Evolutionary conservation across 805 yeast genomes (phyloP).

Genomic region (Candida adriatica): DNA sequence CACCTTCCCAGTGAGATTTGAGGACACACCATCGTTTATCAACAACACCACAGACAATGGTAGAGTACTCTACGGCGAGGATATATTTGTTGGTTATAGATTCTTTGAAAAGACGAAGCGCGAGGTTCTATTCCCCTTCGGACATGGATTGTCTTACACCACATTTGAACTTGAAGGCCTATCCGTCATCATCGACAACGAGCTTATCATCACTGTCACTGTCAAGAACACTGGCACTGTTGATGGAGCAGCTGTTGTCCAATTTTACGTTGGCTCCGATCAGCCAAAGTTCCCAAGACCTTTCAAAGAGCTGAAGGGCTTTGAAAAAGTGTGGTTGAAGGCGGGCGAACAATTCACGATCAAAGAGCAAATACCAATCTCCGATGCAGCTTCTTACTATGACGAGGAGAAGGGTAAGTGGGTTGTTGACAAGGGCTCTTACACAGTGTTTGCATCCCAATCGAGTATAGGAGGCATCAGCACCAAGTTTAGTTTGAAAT

Average conservation of each 20-base stretch:
- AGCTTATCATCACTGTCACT: conserved; percentile 25
- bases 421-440: conserved; percentile 44
- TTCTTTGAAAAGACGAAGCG: conserved; percentile 48
- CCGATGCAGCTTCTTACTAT: conserved; percentile 46
- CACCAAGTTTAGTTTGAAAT: conserved; percentile 9
- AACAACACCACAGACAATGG: conserved; percentile 47
- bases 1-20: conserved; percentile 43
- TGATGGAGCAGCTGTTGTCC: conserved; percentile 49
- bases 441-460: conserved; percentile 41
- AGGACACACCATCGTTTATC: conserved; percentile 52
- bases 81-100: conserved; percentile 54
- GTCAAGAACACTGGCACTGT: conserved; percentile 40
- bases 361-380: conserved; percentile 30
- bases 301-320: conserved; percentile 51
- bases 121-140: conserved; percentile 47
- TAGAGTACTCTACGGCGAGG: conserved; percentile 55
- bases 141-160: conserved; percentile 57
- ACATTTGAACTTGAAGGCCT: conserved; percentile 35
- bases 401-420: conserved; percentile 42
- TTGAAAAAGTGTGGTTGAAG: conserved; percentile 38
- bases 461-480: conserved; percentile 26
- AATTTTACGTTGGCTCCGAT: conserved; percentile 39
- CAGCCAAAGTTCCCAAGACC: conserved; percentile 38
- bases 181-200: conserved; percentile 23
- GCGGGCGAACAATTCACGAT: conserved; percentile 37